Percentiles rank a stretch among this genome's conserved stretches.
Evolutionary conservation across 768 basidiomycete species (phyloP).

Genomic region (Ephemerocybe angulata): DNA sequence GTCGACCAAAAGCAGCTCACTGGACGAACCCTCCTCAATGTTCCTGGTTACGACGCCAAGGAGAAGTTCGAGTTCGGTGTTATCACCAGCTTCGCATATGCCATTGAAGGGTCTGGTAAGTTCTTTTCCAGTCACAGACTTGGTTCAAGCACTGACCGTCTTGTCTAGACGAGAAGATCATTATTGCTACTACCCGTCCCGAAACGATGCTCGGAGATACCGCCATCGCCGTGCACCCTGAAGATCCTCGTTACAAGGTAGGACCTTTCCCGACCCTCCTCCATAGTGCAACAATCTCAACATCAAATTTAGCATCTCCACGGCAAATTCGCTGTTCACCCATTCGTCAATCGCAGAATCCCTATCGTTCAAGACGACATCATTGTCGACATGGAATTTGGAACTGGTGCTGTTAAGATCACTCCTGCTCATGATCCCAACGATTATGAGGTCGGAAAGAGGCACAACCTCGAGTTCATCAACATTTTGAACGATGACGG

Average conservation of each 20-base stretch:
- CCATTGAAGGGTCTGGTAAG: conserved; percentile 78
- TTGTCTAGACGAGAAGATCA: conserved; percentile 73
- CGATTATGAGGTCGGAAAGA: conserved; percentile 89
- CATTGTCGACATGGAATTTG: conserved; percentile 92
- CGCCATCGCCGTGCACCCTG: conserved; percentile 93
- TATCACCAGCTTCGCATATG: conserved; percentile 94
- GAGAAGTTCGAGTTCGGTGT: conserved; percentile 97
- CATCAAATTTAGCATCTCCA: conserved; percentile 66
- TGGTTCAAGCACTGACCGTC: not conserved
- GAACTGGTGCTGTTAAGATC: conserved; percentile 98
- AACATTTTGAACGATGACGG: conserved; percentile 96
- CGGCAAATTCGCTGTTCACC: conserved; percentile 87
- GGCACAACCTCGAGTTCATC: conserved; percentile 88
- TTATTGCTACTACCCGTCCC: conserved; percentile 95
- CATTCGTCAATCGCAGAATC: conserved; percentile 81
- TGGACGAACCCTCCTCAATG: conserved; percentile 80
- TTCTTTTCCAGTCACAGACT: not conserved
- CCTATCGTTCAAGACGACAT: conserved; percentile 87
- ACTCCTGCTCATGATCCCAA: conserved; percentile 97
- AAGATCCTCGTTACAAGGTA: conserved; percentile 85
- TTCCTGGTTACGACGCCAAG: conserved; percentile 93
- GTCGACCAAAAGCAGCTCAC: conserved; percentile 89
- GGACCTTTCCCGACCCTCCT: not conserved
- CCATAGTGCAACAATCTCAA: not conserved
- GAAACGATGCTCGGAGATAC: conserved; percentile 99